Evolutionary conservation across 371 early-diverging fungal species (phyloP).

Genomic region (Mucor irregularis): DNA sequence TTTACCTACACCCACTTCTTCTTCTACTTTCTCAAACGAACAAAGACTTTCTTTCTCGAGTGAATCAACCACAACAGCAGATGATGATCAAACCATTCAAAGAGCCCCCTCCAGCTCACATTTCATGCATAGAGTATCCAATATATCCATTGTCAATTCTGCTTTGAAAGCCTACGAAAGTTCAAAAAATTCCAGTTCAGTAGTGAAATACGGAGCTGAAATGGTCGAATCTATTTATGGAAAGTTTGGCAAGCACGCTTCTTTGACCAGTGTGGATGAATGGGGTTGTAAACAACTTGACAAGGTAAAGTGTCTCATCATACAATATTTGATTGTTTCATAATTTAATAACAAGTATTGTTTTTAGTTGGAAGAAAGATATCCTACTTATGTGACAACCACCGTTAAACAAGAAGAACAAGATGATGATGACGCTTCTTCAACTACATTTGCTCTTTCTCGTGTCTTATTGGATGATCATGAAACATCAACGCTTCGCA

Average conservation of each 20-base stretch:
- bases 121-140: slow-evolving; percentile 77
- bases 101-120: slow-evolving; percentile 20
- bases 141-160: slow-evolving; percentile 77
- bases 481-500: slow-evolving; percentile 20
- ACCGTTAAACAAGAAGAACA: slow-evolving; percentile 35
- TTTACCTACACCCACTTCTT: slow-evolving; percentile 29
- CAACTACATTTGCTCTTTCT: slow-evolving; percentile 44
- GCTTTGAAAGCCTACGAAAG: slow-evolving; percentile 77
- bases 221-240: slow-evolving; percentile 67
- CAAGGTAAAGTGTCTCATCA: slow-evolving; percentile 17
- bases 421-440: slow-evolving; percentile 40
- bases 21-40: slow-evolving; percentile 18
- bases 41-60: slow-evolving; percentile 24
- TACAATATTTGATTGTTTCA: not conserved
- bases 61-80: slow-evolving; percentile 22
- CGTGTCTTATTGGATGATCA: slow-evolving; percentile 37
- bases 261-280: slow-evolving; percentile 30
- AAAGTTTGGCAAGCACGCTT: slow-evolving; percentile 32
- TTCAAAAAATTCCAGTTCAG: slow-evolving; percentile 67
- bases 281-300: slow-evolving; percentile 43
- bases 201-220: slow-evolving; percentile 66
- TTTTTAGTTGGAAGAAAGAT: slow-evolving; percentile 29
- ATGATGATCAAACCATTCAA: slow-evolving; percentile 23
- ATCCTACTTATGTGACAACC: slow-evolving; percentile 23
- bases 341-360: not conserved